Evolutionary conservation across 2,329 filamentous ascomycete species (phyloP).

Genomic region (Diaporthe sp.): DNA sequence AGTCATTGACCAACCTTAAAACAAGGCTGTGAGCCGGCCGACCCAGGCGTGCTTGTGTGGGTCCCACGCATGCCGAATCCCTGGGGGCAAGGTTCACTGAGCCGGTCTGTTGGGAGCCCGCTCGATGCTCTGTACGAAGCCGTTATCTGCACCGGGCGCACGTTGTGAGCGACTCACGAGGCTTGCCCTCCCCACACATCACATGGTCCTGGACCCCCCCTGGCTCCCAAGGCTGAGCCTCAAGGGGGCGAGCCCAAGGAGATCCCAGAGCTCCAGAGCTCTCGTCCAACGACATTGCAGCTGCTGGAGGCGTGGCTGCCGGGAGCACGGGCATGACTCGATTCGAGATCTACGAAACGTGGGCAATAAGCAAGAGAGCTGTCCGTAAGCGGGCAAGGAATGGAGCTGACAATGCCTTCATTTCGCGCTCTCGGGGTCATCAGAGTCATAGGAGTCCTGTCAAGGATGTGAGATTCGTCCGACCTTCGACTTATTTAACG

Average conservation of each 20-base stretch:
- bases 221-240: conserved; percentile 23
- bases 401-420: conserved; percentile 30
- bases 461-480: conserved; percentile 14
- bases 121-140: not conserved
- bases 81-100: not conserved
- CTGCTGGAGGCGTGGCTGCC: conserved; percentile 8
- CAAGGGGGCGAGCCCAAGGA: conserved; percentile 12
- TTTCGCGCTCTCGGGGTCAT: conserved; percentile 21
- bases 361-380: conserved; percentile 18
- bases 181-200: conserved; percentile 15
- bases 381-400: not conserved
- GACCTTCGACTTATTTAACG: conserved; percentile 10
- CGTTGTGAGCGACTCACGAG: conserved; percentile 26
- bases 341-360: conserved; percentile 21
- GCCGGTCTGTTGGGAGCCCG: conserved; percentile 15
- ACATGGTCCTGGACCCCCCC: conserved; percentile 2
- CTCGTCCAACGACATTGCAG: conserved; percentile 17
- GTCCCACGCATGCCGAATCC: not conserved
- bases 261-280: not conserved
- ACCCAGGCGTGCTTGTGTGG: conserved; percentile 4
- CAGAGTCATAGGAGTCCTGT: conserved; percentile 8
- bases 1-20: conserved; percentile 31
- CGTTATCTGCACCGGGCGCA: conserved; percentile 14
- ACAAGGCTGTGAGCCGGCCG: conserved; percentile 26
- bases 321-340: conserved; percentile 24